Evolutionary conservation across 345 rosid genomes (phyloP), one percentile per base, ranked within the genome.

Genomic region (Arabis alpina): DNA sequence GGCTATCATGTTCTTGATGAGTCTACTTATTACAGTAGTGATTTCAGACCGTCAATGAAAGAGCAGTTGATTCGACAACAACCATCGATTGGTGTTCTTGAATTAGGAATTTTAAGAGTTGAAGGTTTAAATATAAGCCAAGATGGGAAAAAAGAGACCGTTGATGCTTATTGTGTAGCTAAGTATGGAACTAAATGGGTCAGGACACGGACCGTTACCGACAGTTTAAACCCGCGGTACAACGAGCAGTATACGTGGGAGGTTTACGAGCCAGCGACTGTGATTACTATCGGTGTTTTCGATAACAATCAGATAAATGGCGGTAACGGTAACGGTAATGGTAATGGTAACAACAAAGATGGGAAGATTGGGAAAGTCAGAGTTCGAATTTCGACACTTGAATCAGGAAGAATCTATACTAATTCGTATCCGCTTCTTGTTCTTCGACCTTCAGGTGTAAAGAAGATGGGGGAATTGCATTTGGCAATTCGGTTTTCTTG

Each of bases 161-260:
- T 96, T 4, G 99, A 95, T 77, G 91, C 97, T 14, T 92, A 89
- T 68, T 95, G 99, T 76, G 99, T 95, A 42, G 99, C 99, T 1
- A 95, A 95, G 74, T 95, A 95, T 36, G 97, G 98, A 14, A 88
- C 83, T 25, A 95, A 95, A 79, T 92, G 99, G 98, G 82, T 95
- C 48, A 87, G 99, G 8, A 92, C 99, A 1, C 81, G 99, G 12
- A 95, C 97, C 4, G 80, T 92, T 44, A 80, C 83, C 12, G 65
- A 82, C 77, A 82, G 84, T 82, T 79, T 85, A 63, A 88, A 69
- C 42, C 97, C 99, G 36, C 88, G 79, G 76, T 90, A 86, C 84
- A 95, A 95, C 41, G 99, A 92, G 84, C 99, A 95, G 75, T 88
- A 95, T 72, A 84, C 91, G 0, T 95, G 99, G 98, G 99, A 95